Percentiles rank a stretch among this genome's conserved stretches.
phyloP scores from a whole-genome alignment of 805 yeast genomes.

The Myxozyma mucilagina region DNA sequence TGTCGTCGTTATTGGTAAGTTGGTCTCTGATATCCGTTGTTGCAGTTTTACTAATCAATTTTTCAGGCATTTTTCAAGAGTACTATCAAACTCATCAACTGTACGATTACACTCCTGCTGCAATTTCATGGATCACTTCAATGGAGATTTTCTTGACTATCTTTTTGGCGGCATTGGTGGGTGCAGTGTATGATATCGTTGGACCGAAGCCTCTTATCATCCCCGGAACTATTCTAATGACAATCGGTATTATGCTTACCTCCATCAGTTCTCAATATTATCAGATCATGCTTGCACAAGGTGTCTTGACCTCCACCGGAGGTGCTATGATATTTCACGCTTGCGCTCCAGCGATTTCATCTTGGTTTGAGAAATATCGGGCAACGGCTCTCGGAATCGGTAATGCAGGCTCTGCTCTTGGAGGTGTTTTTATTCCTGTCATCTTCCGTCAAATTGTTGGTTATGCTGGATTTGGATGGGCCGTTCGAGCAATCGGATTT shows the following conservation, averaged over 20 bases:
- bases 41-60: background rate
- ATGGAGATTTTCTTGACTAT: conserved; percentile 36
- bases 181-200: conserved; percentile 26
- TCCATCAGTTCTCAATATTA: conserved; percentile 46
- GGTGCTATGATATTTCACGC: conserved; percentile 48
- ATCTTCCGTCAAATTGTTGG: conserved; percentile 46
- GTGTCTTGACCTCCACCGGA: conserved; percentile 51
- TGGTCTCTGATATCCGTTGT: background rate
- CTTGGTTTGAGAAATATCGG: conserved; percentile 48
- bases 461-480: conserved; percentile 57
- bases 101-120: conserved; percentile 32
- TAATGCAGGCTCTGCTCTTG: conserved; percentile 54
- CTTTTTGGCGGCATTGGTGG: conserved; percentile 32
- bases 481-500: conserved; percentile 52
- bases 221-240: conserved; percentile 33
- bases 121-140: conserved; percentile 41
- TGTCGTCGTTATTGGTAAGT: conserved; percentile 31
- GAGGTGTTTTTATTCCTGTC: conserved; percentile 53
- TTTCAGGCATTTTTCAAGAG: conserved; percentile 35
- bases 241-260: conserved; percentile 40
- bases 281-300: conserved; percentile 56
- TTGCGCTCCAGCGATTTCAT: conserved; percentile 48
- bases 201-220: conserved; percentile 25
- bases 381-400: conserved; percentile 51
- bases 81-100: conserved; percentile 36